Evolutionary conservation across 306 rosid species (phyloP), one percentile per base, ranked within the genome.

Genomic region (Trichosanthes cucumerina): DNA sequence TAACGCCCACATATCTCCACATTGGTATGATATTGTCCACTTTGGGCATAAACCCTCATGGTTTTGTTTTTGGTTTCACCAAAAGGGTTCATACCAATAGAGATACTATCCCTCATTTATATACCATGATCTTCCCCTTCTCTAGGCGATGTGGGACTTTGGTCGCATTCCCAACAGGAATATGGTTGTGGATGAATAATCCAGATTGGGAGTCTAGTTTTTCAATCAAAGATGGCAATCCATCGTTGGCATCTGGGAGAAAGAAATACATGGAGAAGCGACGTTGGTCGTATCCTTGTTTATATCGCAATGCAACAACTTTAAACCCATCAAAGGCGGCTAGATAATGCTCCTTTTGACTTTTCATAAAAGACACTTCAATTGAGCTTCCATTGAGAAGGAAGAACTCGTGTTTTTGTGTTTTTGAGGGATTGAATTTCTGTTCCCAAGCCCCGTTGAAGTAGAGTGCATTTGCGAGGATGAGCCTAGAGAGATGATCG

Each of bases 161-260:
- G n/a, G n/a, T n/a, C n/a, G n/a, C n/a, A n/a, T n/a, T n/a, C n/a
- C n/a, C n/a, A n/a, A n/a, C n/a, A n/a, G n/a, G n/a, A n/a, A n/a
- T n/a, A n/a, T n/a, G n/a, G n/a, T n/a, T n/a, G n/a, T n/a, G n/a
- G n/a, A n/a, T n/a, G n/a, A n/a, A n/a, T n/a, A n/a, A n/a, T n/a
- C n/a, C n/a, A n/a, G n/a, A n/a, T n/a, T n/a, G n/a, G n/a, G n/a
- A n/a, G n/a, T n/a, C n/a, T n/a, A n/a, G n/a, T n/a, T n/a, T n/a
- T n/a, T n/a, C n/a, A n/a, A n/a, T n/a, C n/a, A n/a, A n/a, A n/a
- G n/a, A n/a, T n/a, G n/a, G n/a, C n/a, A n/a, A n/a, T n/a, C n/a
- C n/a, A n/a, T n/a, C n/a, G n/a, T n/a, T n/a, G n/a, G 92, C 86
- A 49, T 92, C 87, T 1, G 97, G 97, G 80, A 94, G 97, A 81